Evolutionary conservation across 495 filamentous ascomycete genomes (phyloP), one percentile per base, ranked within the genome.

Genomic region (Alectoria sarmentosa): DNA sequence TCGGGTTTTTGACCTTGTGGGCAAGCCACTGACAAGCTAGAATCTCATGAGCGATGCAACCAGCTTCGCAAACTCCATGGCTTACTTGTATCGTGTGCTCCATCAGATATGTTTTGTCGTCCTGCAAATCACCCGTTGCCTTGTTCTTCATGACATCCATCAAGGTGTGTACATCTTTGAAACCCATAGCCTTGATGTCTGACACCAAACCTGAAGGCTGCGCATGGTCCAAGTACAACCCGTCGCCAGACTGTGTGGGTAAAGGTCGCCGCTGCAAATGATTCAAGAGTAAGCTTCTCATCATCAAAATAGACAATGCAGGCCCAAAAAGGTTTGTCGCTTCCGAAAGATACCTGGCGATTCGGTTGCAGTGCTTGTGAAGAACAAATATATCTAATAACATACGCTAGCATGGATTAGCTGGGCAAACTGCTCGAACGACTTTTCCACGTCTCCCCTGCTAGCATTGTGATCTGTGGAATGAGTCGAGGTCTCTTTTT

Each of bases 101-200:
- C 88, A 91, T 91, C 64, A 88, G 75, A 77, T 87, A 86, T 26
- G 87, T 90, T 78, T 91, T 92, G 73, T 94, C 90, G 67, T 71
- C 69, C 60, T 71, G 69, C 38, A 84, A 67, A 61, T 86, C 82
- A 23, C 88, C 84, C 23, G 76, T 76, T 28, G 74, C 76, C 71
- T 85, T 83, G 61, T 67, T 77, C 67, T 78, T 75, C 64, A 84
- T 74, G 37, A 85, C 65, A 41, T 82, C 77, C 72, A 78, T 80
- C 61, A 87, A 70, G 8, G 85, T 86, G 46, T 74, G 69, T 56
- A 82, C 65, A 65, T 88, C 84, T 65, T 81, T 79, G 72, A 87
- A 78, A 7, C 82, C 82, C 61, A 94, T 69, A 14, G 78, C 72
- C 68, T 80, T 85, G 48, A 92, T 70, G 67, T 93, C 90, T 55